A percentile compares a stretch with the other conserved stretches of the same genome.
Evolutionary conservation across 2,329 filamentous ascomycete genomes (phyloP).

Genomic region (Xylariales sp.): DNA sequence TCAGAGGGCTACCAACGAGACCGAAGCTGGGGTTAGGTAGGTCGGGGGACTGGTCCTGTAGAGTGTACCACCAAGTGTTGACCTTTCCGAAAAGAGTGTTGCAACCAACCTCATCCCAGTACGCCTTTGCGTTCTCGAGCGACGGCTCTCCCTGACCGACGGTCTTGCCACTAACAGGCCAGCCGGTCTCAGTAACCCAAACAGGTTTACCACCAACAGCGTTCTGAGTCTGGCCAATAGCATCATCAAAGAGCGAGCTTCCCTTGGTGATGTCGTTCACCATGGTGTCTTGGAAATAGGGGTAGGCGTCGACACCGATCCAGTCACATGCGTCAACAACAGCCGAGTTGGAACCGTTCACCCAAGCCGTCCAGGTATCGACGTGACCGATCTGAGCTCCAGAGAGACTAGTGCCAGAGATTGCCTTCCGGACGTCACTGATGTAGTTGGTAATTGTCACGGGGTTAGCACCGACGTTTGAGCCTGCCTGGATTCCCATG

Average conservation of each 20-base stretch:
- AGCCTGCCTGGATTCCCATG: conserved; percentile 59
- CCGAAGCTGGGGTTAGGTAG: conserved; percentile 67
- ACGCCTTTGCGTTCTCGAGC: conserved; percentile 66
- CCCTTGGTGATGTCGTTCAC: conserved; percentile 61
- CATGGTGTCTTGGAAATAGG: conserved; percentile 71
- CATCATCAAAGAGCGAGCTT: conserved; percentile 62
- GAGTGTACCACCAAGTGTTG: conserved; percentile 74
- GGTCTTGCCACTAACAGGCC: conserved; percentile 67
- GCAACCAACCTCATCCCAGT: conserved; percentile 77
- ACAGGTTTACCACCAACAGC: conserved; percentile 64
- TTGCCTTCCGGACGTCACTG: conserved; percentile 56
- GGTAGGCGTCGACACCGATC: conserved; percentile 81
- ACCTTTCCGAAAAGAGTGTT: conserved; percentile 53
- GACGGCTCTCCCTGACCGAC: conserved; percentile 60
- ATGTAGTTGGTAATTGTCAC: conserved; percentile 65
- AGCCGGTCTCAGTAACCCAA: conserved; percentile 87
- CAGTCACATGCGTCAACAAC: conserved; percentile 70
- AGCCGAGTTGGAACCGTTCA: conserved; percentile 65
- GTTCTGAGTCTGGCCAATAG: conserved; percentile 54
- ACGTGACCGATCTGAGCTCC: conserved; percentile 70
- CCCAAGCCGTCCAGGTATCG: conserved; percentile 81
- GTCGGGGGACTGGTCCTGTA: conserved; percentile 59
- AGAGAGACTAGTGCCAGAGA: conserved; percentile 57
- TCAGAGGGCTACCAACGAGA: conserved; percentile 53
- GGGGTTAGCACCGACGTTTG: conserved; percentile 60